Base-by-base conservation (phyloP, 2,329 filamentous ascomycete species). In the Colletotrichum salicis region DNA sequence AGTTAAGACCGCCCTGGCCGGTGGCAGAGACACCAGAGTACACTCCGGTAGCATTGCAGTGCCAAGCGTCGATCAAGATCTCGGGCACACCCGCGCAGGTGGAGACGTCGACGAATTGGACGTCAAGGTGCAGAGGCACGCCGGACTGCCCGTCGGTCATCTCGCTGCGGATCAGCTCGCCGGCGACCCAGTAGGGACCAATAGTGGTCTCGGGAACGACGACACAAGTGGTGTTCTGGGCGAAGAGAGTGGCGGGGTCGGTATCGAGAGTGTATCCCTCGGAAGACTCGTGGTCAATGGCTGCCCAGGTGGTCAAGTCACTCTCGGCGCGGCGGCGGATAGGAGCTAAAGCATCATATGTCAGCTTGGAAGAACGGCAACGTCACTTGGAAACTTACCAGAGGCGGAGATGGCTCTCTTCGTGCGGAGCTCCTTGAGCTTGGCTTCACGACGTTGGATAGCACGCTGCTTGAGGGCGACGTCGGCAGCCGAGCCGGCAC, bases 1-100 rank as follows among this genome's bases (percentile, higher is more conserved):
- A 48, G 19, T 48, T 79, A 15, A 58, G 56, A 31, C 56, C 31
- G 56, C 56, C 33, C 56, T 58, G 29, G 19, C 33, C 33, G 33
- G 33, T 37, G 31, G 13, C 33, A 15, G 56, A 31, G 11, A 58
- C 56, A 22, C 31, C 56, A 35, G 29, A 35, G 56, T 58, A 58
- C 15, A 37, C 33, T 1, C 56, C 56, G 5, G 29, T 58, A 22
- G 56, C 56, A 15, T 58, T 58, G 15, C 29, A 31, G 19, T 59
- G 58, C 65, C 65, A 68, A 12, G 62, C 37, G 11, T 68, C 58
- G 5, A 68, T 54, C 11, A 41, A 62, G 19, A 57, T 35, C 13
- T 52, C 58, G 29, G 45, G 52, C 13, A 68, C 51, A 19, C 51
- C 58, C 35, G 52, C 24, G 35, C 65, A 68, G 3, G 65, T 68